Percentiles rank a stretch among this genome's conserved stretches.
Conservation (phyloP, 2,329 filamentous ascomycete species). For the Onygena corvina region DNA sequence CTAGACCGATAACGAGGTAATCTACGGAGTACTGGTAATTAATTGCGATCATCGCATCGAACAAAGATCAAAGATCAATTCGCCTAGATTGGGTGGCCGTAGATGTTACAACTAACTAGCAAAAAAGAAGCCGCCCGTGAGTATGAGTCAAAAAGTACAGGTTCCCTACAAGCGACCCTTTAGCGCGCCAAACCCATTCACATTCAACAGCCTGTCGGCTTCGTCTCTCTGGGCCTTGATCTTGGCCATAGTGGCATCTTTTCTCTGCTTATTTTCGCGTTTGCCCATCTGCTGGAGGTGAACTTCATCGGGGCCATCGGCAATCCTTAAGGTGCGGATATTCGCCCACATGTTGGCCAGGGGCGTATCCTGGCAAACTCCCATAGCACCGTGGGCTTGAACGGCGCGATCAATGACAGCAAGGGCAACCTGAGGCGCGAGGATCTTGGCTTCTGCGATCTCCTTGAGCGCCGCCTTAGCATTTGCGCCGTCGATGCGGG, state of each 20-base stretch:
- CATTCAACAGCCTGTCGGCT: constrained; percentile 28
- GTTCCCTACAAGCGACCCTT: constrained; percentile 12
- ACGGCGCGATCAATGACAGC: constrained; percentile 88
- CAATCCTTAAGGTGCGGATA: constrained; percentile 70
- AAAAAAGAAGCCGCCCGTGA: background rate
- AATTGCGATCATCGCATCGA: background rate
- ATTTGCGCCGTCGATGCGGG: constrained; percentile 81
- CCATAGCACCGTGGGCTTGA: constrained; percentile 81
- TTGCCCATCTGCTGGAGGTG: constrained; percentile 52
- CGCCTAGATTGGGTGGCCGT: background rate
- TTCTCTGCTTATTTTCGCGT: constrained; percentile 43
- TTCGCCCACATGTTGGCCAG: constrained; percentile 71
- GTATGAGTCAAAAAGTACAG: background rate
- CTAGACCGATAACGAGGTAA: background rate
- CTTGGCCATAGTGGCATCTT: constrained; percentile 33
- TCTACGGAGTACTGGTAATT: too few species aligned
- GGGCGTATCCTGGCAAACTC: constrained; percentile 88
- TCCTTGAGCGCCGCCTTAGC: constrained; percentile 84
- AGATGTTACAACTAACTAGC: background rate
- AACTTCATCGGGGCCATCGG: constrained; percentile 94
- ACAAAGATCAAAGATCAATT: background rate
- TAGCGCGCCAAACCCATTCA: constrained; percentile 25
- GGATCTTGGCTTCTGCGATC: constrained; percentile 89
- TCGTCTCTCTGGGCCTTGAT: constrained; percentile 33
- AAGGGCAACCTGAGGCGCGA: constrained; percentile 70